Evolutionary conservation across 2,329 filamentous ascomycete species (phyloP).

Genomic region (Arachnopeziza araneosa): DNA sequence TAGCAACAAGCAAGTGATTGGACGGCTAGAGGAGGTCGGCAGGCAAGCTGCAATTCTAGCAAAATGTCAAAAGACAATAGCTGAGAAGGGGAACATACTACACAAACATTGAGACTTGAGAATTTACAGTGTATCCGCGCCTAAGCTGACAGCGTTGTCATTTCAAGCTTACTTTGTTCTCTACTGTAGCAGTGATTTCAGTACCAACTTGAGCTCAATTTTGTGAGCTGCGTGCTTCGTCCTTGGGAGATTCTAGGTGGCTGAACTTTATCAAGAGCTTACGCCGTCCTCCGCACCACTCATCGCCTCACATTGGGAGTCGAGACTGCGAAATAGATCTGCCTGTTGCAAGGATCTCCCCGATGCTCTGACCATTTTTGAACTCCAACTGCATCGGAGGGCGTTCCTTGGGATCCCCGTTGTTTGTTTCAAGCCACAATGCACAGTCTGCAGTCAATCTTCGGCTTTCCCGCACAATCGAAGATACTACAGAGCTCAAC

Average conservation of each 20-base stretch:
- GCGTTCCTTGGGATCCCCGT: not conserved
- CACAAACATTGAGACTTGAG: conserved; percentile 5
- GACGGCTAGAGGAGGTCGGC: conserved; percentile 70
- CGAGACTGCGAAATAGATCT: not conserved
- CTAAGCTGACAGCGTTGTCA: not conserved
- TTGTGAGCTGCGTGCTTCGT: not conserved
- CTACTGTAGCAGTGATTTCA: not conserved
- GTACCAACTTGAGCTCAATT: not conserved
- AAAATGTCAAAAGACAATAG: conserved; percentile 58
- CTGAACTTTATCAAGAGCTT: not conserved
- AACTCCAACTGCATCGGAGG: not conserved
- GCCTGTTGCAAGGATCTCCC: not conserved
- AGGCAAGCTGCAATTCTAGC: conserved; percentile 72
- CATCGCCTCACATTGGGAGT: not conserved
- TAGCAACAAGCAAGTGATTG: conserved; percentile 76
- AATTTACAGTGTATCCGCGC: not conserved
- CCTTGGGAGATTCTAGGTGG: not conserved
- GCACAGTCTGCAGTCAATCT: not conserved
- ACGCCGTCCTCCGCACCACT: not conserved
- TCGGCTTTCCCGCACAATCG: not conserved
- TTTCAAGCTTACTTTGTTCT: not conserved
- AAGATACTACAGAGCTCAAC: not conserved
- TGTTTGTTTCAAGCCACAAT: not conserved
- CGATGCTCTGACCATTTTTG: not conserved
- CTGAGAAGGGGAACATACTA: conserved; percentile 29